phyloP scores from a whole-genome alignment of 208 protist genomes.

The Novymonas esmeraldas region DNA sequence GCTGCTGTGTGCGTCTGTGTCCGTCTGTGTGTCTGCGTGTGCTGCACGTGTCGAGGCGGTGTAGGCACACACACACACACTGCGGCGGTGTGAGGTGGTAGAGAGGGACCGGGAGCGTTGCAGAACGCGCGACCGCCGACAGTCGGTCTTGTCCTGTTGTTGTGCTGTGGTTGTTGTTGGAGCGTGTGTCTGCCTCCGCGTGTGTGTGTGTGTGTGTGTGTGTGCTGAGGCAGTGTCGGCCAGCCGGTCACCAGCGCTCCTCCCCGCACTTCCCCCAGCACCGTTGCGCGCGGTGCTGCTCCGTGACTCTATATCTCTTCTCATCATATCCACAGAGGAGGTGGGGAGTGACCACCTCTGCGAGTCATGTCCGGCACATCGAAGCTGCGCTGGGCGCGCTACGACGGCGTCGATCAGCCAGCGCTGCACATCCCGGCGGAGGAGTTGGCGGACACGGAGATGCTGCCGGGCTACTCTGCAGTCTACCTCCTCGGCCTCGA shows the following conservation, averaged over 20 bases:
- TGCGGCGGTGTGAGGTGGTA: background rate
- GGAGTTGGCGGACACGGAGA: slow-evolving; percentile 38
- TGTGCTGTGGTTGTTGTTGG: no score
- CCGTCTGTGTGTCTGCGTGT: background rate
- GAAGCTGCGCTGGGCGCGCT: slow-evolving; percentile 75
- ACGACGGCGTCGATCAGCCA: slow-evolving; percentile 75
- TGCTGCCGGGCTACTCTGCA: slow-evolving; percentile 46
- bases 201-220: slow-evolving; percentile 19
- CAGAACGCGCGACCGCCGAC: no score
- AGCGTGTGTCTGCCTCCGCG: background rate
- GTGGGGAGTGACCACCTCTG: no score
- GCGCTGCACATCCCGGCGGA: slow-evolving; percentile 50
- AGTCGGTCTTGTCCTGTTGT: no score
- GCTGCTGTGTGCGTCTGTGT: no score
- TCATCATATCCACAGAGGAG: no score
- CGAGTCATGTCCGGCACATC: slow-evolving; percentile 18
- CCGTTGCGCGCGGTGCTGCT: no score
- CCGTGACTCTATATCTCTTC: no score
- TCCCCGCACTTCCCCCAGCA: no score
- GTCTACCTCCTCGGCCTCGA: slow-evolving; percentile 83
- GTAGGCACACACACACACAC: background rate
- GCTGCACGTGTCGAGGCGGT: background rate
- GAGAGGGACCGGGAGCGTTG: no score
- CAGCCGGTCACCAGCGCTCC: no score
- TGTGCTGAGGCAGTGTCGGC: background rate